Conservation (phyloP, 106 monocot species). For the Vanilla planifolia region DNA sequence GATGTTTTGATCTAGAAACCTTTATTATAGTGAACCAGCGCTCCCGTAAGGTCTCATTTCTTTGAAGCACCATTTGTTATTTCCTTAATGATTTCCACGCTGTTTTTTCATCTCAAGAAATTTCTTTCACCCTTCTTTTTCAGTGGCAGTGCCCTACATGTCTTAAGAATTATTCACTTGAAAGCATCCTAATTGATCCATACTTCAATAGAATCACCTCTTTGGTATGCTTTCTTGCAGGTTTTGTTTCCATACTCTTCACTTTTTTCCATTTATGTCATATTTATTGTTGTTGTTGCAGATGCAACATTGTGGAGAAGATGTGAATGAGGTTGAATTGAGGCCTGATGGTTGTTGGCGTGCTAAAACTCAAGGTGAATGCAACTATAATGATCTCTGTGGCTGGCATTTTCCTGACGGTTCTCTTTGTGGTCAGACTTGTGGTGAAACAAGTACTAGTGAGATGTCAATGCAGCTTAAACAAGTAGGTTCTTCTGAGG, state of each 20-base stretch:
- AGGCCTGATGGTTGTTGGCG: slow-evolving; percentile 95
- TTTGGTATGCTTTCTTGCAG: slow-evolving; percentile 31
- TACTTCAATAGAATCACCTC: slow-evolving; percentile 90
- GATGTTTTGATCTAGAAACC: slow-evolving; percentile 90
- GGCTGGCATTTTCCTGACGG: slow-evolving; percentile 82
- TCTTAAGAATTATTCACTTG: slow-evolving; percentile 74
- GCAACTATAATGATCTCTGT: slow-evolving; percentile 31
- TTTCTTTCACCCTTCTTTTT: slow-evolving; percentile 10
- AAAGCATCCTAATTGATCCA: slow-evolving; percentile 76
- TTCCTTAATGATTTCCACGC: not conserved
- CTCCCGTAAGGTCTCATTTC: slow-evolving; percentile 10
- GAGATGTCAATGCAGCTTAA: slow-evolving; percentile 31
- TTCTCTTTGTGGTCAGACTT: slow-evolving; percentile 25
- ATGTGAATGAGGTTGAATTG: slow-evolving; percentile 77
- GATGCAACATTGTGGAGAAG: slow-evolving; percentile 74
- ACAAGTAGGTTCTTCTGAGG: slow-evolving; percentile 50
- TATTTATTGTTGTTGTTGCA: slow-evolving; percentile 9
- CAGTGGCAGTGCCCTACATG: slow-evolving; percentile 98
- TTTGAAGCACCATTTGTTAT: not conserved
- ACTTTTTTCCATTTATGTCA: not conserved
- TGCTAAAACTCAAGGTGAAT: slow-evolving; percentile 52
- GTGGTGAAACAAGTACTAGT: slow-evolving; percentile 26
- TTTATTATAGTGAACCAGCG: slow-evolving; percentile 88
- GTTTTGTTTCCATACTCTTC: not conserved
- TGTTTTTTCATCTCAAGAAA: not conserved